A percentile compares a stretch with the other conserved stretches of the same genome.
Conservation (phyloP, 805 yeast genomes). For the Wickerhamiella azymoides region DNA sequence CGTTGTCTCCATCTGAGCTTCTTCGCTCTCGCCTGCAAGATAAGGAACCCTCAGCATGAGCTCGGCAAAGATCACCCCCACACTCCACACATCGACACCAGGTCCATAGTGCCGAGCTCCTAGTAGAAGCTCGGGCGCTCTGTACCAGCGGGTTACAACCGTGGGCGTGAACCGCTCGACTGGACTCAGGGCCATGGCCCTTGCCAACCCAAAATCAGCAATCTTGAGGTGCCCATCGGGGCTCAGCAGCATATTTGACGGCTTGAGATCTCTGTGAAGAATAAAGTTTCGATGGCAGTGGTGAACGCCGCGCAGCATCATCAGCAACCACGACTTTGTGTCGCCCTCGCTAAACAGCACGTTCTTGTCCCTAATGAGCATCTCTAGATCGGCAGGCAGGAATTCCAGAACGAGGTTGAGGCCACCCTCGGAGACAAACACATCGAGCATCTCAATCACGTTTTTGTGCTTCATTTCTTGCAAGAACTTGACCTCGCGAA, state of each 20-base stretch:
- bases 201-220: conserved; percentile 95
- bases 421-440: conserved; percentile 50
- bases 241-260: conserved; percentile 75
- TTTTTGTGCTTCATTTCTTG: conserved; percentile 78
- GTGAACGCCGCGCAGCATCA: conserved; percentile 89
- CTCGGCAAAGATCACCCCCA: conserved; percentile 93
- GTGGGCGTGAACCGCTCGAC: conserved; percentile 64
- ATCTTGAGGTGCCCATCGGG: conserved; percentile 80
- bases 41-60: conserved; percentile 91
- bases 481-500: conserved; percentile 75
- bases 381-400: conserved; percentile 82
- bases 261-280: conserved; percentile 85
- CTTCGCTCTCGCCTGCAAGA: conserved; percentile 81
- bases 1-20: conserved; percentile 84
- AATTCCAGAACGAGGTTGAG: conserved; percentile 86
- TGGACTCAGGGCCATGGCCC: conserved; percentile 59
- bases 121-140: conserved; percentile 86
- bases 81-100: conserved; percentile 91
- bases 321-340: conserved; percentile 82
- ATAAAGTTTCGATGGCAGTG: conserved; percentile 90
- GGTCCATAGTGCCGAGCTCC: conserved; percentile 83
- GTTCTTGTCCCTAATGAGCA: conserved; percentile 65
- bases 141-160: conserved; percentile 95
- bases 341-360: conserved; percentile 73
- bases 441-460: conserved; percentile 80